Conservation (phyloP, 768 basidiomycete genomes). For the Psilocybe cubensis region DNA sequence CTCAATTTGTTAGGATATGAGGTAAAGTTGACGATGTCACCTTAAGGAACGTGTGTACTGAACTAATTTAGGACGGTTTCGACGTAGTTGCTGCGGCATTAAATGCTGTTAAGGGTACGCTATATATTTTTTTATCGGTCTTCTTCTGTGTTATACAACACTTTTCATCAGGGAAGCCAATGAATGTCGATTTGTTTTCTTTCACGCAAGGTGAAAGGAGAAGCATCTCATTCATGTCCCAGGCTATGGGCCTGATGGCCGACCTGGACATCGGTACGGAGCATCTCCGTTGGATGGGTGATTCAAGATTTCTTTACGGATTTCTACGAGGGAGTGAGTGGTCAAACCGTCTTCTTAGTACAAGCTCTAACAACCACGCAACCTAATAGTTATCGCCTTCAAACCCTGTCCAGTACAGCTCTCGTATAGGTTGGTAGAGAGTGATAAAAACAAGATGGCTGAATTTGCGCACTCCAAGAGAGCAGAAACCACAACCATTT, state of each 20-base stretch:
- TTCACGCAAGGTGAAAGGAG: constrained; percentile 68
- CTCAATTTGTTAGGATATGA: constrained; percentile 75
- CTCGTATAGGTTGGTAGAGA: constrained; percentile 68
- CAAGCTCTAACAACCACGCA: constrained; percentile 1
- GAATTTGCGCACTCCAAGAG: constrained; percentile 47
- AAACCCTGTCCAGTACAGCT: constrained; percentile 72
- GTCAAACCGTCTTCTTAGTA: background rate
- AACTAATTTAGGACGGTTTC: constrained; percentile 55
- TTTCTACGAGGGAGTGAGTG: constrained; percentile 68
- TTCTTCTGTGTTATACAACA: background rate
- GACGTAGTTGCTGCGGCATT: constrained; percentile 75
- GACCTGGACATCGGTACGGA: constrained; percentile 87
- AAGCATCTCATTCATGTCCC: constrained; percentile 81
- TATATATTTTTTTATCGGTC: background rate
- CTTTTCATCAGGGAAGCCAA: constrained; percentile 55
- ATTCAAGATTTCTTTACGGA: constrained; percentile 75
- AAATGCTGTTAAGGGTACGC: constrained; percentile 78
- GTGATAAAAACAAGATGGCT: constrained; percentile 76
- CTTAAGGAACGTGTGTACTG: background rate
- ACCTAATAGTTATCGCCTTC: constrained; percentile 64
- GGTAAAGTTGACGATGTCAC: constrained; percentile 32
- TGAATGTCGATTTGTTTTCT: constrained; percentile 80
- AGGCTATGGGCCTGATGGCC: constrained; percentile 83
- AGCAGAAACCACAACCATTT: constrained; percentile 11
- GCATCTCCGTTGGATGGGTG: constrained; percentile 86